Conservation (phyloP, 2,329 filamentous ascomycete species). For the Colletotrichum sp. region DNA sequence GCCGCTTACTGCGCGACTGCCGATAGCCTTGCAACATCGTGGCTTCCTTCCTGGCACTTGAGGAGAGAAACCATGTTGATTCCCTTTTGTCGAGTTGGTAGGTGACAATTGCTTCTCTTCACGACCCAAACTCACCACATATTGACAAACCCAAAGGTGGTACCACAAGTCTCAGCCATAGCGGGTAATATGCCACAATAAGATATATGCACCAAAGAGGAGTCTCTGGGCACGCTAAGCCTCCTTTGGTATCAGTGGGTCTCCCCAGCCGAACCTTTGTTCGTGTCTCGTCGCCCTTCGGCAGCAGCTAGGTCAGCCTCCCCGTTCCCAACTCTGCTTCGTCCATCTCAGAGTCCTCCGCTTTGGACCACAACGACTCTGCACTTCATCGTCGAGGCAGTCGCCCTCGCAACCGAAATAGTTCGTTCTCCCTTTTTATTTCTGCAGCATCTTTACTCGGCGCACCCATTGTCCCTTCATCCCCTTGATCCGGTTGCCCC, state of each 20-base stretch:
- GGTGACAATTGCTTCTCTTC: neutral
- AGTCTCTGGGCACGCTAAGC: neutral
- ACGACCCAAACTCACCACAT: neutral
- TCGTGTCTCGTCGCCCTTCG: conserved; percentile 17
- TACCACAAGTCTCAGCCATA: neutral
- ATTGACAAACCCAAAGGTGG: neutral
- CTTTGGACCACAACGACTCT: conserved; percentile 16
- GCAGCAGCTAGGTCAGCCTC: neutral
- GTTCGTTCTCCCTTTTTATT: conserved; percentile 24
- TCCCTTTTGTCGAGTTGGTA: neutral
- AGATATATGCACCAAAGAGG: neutral
- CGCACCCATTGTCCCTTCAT: conserved; percentile 17
- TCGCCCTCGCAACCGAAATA: conserved; percentile 20
- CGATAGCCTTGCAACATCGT: neutral
- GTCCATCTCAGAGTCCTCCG: conserved; percentile 12
- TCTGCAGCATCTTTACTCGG: conserved; percentile 16
- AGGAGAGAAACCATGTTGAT: neutral
- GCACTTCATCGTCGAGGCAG: conserved; percentile 19
- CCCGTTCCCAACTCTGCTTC: conserved; percentile 2
- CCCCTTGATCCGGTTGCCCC: neutral
- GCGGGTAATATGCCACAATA: neutral
- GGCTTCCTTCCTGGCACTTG: neutral
- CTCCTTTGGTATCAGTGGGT: neutral
- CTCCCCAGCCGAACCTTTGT: conserved; percentile 17
- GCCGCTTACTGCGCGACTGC: neutral